These are phyloP conservation scores for Suillus hirtellus DNA, from an alignment of 768 basidiomycete genomes.

Conservation along the genomic window DNA sequence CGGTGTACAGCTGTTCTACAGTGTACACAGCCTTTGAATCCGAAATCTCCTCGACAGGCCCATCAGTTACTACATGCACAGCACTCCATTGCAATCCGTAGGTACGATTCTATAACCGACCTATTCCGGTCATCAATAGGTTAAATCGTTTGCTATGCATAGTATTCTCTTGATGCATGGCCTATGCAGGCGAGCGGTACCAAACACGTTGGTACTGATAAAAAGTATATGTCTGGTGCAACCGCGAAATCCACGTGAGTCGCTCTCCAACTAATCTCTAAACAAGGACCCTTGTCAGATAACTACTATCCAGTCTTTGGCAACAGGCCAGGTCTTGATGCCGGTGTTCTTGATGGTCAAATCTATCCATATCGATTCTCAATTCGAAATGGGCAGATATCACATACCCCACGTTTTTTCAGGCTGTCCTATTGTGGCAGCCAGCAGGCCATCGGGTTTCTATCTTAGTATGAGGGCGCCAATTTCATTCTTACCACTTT, in stretches of 20 bases:
- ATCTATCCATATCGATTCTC: too few relatives aligned
- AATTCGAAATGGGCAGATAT: background rate
- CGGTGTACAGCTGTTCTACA: too few relatives aligned
- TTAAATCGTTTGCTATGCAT: background rate
- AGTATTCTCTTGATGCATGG: background rate
- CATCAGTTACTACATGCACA: background rate
- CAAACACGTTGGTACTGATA: background rate
- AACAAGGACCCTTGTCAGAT: background rate
- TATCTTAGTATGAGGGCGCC: too few relatives aligned
- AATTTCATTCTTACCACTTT: too few relatives aligned
- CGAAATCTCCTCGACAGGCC: background rate
- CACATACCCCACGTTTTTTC: too few relatives aligned
- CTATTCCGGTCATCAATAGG: constrained; percentile 1
- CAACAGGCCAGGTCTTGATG: too few relatives aligned
- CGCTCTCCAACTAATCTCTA: background rate
- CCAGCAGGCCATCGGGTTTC: too few relatives aligned
- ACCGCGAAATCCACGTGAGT: background rate
- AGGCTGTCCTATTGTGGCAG: too few relatives aligned
- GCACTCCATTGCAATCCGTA: background rate
- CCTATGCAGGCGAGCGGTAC: background rate
- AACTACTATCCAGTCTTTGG: background rate
- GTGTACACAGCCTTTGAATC: background rate
- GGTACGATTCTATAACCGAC: background rate
- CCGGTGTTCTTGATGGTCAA: too few relatives aligned
- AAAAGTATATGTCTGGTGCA: background rate